Percentiles rank a stretch among this genome's conserved stretches.
These are phyloP conservation scores for Cryptococcus sp. DNA, from an alignment of 1,284 basidiomycete species.

Conservation along the genomic window DNA sequence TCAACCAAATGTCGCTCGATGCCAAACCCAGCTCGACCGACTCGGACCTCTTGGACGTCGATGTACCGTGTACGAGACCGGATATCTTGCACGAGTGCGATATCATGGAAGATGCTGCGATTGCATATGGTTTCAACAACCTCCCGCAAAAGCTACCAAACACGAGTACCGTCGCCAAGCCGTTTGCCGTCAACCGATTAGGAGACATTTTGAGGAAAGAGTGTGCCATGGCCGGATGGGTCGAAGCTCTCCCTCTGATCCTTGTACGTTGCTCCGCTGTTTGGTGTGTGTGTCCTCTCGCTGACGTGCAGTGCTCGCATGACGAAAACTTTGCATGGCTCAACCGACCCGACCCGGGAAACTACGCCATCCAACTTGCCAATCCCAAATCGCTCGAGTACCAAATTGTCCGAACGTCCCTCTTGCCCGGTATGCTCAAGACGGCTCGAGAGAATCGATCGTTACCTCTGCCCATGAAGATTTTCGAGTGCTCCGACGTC, in stretches of 20 bases:
- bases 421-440: conserved; percentile 93
- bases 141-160: conserved; percentile 84
- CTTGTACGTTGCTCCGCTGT: conserved; percentile 55
- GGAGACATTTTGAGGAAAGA: conserved; percentile 82
- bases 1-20: conserved; percentile 41
- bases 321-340: conserved; percentile 96
- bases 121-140: conserved; percentile 97
- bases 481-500: conserved; percentile 92
- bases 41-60: conserved; percentile 59
- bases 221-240: conserved; percentile 92
- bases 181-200: conserved; percentile 82
- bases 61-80: conserved; percentile 83
- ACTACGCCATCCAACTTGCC: conserved; percentile 78
- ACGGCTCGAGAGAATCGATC: conserved; percentile 94
- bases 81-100: conserved; percentile 98
- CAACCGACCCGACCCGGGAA: conserved; percentile 76
- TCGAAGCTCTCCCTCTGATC: conserved; percentile 90
- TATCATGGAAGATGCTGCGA: conserved; percentile 95
- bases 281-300: background rate
- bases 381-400: conserved; percentile 98
- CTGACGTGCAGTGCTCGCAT: conserved; percentile 70
- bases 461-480: conserved; percentile 82
- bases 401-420: conserved; percentile 92
- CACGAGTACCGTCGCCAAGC: conserved; percentile 94
- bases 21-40: conserved; percentile 53